These are phyloP conservation scores for Dimocarpus longan DNA, from an alignment of 345 rosid species.

Conservation along the genomic window DNA sequence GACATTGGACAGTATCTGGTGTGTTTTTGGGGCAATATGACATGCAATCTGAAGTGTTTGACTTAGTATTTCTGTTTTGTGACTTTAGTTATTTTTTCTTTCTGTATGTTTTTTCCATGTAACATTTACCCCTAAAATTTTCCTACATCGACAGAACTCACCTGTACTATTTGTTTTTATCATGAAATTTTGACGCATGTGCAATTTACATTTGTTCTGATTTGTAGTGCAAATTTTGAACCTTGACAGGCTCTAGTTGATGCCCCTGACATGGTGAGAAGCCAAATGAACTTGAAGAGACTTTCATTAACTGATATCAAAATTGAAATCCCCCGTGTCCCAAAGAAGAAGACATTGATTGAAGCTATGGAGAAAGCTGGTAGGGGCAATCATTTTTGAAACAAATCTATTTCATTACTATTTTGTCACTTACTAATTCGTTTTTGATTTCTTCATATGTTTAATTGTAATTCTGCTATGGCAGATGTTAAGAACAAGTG, in stretches of 20 bases:
- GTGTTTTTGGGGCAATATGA: neutral
- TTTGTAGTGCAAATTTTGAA: neutral
- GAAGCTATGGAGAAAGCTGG: constrained; percentile 90
- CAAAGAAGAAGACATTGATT: constrained; percentile 72
- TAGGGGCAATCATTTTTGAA: constrained; percentile 22
- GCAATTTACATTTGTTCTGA: neutral
- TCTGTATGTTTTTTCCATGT: neutral
- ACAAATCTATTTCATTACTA: constrained; percentile 3
- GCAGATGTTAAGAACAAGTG: constrained; percentile 83
- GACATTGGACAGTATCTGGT: neutral
- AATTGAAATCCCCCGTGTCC: constrained; percentile 74
- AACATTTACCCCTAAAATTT: neutral
- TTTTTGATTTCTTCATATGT: neutral
- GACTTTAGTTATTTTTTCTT: neutral
- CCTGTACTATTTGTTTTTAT: neutral
- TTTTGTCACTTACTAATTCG: neutral
- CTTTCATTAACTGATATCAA: constrained; percentile 70
- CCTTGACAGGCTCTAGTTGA: constrained; percentile 70
- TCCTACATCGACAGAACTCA: neutral
- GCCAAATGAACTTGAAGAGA: constrained; percentile 86
- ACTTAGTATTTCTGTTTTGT: neutral
- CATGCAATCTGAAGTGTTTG: neutral
- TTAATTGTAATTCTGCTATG: neutral
- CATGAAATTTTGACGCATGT: neutral
- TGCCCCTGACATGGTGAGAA: constrained; percentile 83